Conservation (phyloP, 2,329 filamentous ascomycete species). For the Blastomyces emzantsi region DNA sequence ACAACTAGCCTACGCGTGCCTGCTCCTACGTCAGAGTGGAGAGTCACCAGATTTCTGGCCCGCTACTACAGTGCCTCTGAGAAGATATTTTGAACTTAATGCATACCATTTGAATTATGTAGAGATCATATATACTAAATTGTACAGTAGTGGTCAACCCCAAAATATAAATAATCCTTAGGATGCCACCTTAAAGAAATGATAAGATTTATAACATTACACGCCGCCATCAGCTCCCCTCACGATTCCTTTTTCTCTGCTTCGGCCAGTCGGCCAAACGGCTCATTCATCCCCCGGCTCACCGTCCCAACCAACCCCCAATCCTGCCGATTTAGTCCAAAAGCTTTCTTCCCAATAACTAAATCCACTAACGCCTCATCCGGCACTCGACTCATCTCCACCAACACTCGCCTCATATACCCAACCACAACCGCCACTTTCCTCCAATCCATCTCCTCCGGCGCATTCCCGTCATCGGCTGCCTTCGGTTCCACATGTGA, state of each 20-base stretch:
- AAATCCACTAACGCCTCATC: constrained; percentile 48
- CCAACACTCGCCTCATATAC: constrained; percentile 53
- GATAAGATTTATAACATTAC: background rate
- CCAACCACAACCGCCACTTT: constrained; percentile 54
- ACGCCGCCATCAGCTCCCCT: background rate
- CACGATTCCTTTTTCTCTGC: background rate
- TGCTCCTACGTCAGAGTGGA: background rate
- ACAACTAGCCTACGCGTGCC: background rate
- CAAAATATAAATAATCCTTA: background rate
- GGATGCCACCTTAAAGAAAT: too few relatives aligned
- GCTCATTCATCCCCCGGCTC: constrained; percentile 17
- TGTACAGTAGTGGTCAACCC: background rate
- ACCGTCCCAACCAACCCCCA: constrained; percentile 25
- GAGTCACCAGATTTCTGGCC: background rate
- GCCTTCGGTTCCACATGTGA: constrained; percentile 34
- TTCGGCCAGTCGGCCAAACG: background rate
- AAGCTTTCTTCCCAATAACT: constrained; percentile 32
- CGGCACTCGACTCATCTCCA: constrained; percentile 43
- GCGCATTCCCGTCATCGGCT: constrained; percentile 9
- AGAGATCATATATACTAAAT: constrained; percentile 1
- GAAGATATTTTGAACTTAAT: background rate
- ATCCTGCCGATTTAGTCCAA: constrained; percentile 28
- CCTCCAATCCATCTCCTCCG: constrained; percentile 49
- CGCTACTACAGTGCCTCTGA: too few relatives aligned
- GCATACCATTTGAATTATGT: background rate